Percentiles rank a stretch among this genome's conserved stretches.
Evolutionary conservation across 352 stramenopile genomes (phyloP).

Genomic region (Thraustochytrium striatum): DNA sequence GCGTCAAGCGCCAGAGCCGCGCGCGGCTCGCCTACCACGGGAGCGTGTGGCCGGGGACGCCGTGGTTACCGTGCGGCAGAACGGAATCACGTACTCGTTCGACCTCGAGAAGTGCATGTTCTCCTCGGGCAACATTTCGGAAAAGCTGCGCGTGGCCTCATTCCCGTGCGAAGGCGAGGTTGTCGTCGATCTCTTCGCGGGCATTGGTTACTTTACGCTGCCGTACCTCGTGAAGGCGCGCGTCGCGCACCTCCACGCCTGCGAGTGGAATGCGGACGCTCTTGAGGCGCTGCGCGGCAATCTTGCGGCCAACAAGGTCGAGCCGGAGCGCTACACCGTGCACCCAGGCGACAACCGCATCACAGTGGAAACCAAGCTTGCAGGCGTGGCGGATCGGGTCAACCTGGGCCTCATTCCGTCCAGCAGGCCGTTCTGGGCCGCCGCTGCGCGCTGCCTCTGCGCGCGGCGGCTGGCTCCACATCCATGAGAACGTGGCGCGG

Average conservation of each 20-base stretch:
- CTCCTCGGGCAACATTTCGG: conserved; percentile 89
- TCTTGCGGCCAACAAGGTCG: conserved; percentile 80
- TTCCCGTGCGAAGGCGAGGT: conserved; percentile 72
- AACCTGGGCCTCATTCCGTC: conserved; percentile 89
- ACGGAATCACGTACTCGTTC: conserved; percentile 88
- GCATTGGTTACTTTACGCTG: conserved; percentile 96
- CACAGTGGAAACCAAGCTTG: conserved; percentile 53
- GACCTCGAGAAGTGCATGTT: conserved; percentile 95
- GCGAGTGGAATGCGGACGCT: conserved; percentile 92
- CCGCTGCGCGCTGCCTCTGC: conserved; percentile 80
- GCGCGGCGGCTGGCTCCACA: conserved; percentile 83
- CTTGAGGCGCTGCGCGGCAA: conserved; percentile 82
- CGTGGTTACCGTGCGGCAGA: conserved; percentile 71
- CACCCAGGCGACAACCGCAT: conserved; percentile 81
- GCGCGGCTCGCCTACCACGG: conserved; percentile 1
- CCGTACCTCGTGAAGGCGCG: conserved; percentile 84
- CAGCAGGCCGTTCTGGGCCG: conserved; percentile 84
- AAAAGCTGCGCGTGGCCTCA: conserved; percentile 86
- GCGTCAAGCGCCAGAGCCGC: conserved; percentile 28
- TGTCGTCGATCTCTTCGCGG: conserved; percentile 91
- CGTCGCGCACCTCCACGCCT: conserved; percentile 80
- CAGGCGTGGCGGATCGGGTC: conserved; percentile 77
- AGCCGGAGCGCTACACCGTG: conserved; percentile 56
- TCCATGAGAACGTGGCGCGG: conserved; percentile 88
- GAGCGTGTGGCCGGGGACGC: background rate